phyloP scores from a whole-genome alignment of 2,329 filamentous ascomycete species.

The Cladophialophora bantiana region DNA sequence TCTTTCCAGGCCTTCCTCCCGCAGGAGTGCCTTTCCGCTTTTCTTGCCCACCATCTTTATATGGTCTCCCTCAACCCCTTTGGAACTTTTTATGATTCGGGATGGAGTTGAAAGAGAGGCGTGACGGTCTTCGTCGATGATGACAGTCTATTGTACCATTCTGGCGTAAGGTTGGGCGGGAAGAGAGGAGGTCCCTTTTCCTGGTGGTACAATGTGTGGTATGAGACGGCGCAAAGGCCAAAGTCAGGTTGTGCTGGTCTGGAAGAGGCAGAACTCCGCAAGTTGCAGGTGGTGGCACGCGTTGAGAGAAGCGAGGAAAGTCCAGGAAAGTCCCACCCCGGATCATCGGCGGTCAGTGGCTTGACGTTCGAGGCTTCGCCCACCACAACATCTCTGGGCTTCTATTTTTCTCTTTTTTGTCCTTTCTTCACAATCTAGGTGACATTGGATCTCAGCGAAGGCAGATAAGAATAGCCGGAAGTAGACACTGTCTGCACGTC shows the following conservation, averaged over 20 bases:
- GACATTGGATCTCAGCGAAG: neutral
- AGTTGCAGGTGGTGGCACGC: conserved; percentile 2
- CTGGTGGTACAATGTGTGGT: neutral
- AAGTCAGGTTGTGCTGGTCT: neutral
- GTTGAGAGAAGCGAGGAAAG: neutral
- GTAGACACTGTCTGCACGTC: neutral
- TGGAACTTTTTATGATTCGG: neutral
- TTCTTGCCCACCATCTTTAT: conserved; percentile 69
- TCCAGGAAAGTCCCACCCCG: conserved; percentile 2
- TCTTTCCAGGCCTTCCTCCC: conserved; percentile 72
- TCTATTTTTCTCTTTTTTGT: neutral
- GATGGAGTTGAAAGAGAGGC: neutral
- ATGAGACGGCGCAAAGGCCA: neutral
- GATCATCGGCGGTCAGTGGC: conserved; percentile 9
- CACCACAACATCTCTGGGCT: neutral
- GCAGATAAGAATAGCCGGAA: neutral
- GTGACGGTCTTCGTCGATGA: neutral
- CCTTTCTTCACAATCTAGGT: neutral
- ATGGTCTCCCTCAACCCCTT: neutral
- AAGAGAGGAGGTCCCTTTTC: neutral
- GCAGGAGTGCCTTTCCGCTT: conserved; percentile 61
- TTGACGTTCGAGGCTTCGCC: neutral
- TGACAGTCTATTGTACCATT: neutral
- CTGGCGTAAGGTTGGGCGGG: neutral
- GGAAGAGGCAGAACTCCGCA: conserved; percentile 1